Evolutionary conservation across 805 yeast species (phyloP), one percentile per base, ranked within the genome.

Genomic region (Yamadazyma olivae): DNA sequence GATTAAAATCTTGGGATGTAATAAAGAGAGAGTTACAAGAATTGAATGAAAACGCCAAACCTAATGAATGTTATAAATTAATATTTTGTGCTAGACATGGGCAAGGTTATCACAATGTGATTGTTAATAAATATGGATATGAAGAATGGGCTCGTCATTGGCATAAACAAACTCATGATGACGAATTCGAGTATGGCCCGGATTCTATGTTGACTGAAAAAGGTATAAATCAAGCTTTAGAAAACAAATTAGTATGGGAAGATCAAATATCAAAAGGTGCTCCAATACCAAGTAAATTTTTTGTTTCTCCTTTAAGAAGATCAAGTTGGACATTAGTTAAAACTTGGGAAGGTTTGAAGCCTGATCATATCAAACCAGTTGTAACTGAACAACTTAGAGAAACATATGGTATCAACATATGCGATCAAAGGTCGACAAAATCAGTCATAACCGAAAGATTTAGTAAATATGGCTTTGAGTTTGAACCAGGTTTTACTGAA

Each of bases 71-170:
- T 18, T 76, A 64, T 53, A 79, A 77, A 46, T 47, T 79, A 31
- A 39, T 79, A 3, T 69, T 75, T 32, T 63, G 75, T 36, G 81
- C 82, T 8, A 67, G 88, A 51, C 88, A 81, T 47, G 88, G 87
- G 5, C 84, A 81, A 53, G 88, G 87, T 0, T 74, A 58, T 50
- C 89, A 81, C 44, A 81, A 81, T 46, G 62, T 65, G 30, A 71
- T 75, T 3, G 75, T 79, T 12, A 59, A 57, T 16, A 67, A 73
- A 40, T 79, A 77, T 46, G 86, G 86, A 8, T 37, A 64, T 14
- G 66, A 67, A 2, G 74, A 57, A n/a, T 81, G 87, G 89, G 57
- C 75, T 46, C 46, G 50, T 0, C 68, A 78, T 39, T 79, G 80
- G 79, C 66, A 77, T 5, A 57, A 58, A 12, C 40, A 69, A 29